phyloP scores from a whole-genome alignment of 1,139 yeast genomes.

The Candida albicans region DNA sequence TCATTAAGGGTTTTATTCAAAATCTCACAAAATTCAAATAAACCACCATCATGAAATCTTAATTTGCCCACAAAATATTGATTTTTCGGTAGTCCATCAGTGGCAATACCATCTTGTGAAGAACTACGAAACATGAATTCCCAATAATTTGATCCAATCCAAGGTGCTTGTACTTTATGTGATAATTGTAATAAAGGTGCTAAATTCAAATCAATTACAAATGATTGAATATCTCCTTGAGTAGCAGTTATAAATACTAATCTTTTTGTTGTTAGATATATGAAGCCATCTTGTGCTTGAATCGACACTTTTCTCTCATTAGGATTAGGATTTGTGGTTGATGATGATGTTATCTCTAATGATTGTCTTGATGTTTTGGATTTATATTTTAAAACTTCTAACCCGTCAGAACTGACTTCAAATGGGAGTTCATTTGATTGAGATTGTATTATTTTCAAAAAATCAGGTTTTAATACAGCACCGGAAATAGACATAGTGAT shows the following conservation, averaged over 20 bases:
- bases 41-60: constrained; percentile 51
- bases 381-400: constrained; percentile 21
- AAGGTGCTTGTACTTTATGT: constrained; percentile 47
- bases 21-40: constrained; percentile 35
- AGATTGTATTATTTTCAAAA: constrained; percentile 17
- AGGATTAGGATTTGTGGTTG: not conserved
- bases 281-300: constrained; percentile 33
- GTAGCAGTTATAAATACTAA: constrained; percentile 37
- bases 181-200: constrained; percentile 27
- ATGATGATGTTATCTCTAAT: constrained; percentile 18
- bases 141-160: constrained; percentile 59
- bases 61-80: constrained; percentile 40
- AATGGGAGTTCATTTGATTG: constrained; percentile 24
- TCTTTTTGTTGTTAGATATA: constrained; percentile 39
- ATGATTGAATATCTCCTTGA: constrained; percentile 41
- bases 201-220: constrained; percentile 30
- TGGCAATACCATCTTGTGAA: constrained; percentile 25
- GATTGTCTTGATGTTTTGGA: constrained; percentile 26
- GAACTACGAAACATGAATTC: constrained; percentile 41
- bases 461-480: constrained; percentile 25
- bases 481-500: constrained; percentile 34
- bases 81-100: constrained; percentile 47
- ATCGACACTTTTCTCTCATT: constrained; percentile 20
- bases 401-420: constrained; percentile 16
- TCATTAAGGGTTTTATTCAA: constrained; percentile 33